These are phyloP conservation scores for Pythium phragmiticola DNA, from an alignment of 352 stramenopile genomes.

Conservation along the genomic window DNA sequence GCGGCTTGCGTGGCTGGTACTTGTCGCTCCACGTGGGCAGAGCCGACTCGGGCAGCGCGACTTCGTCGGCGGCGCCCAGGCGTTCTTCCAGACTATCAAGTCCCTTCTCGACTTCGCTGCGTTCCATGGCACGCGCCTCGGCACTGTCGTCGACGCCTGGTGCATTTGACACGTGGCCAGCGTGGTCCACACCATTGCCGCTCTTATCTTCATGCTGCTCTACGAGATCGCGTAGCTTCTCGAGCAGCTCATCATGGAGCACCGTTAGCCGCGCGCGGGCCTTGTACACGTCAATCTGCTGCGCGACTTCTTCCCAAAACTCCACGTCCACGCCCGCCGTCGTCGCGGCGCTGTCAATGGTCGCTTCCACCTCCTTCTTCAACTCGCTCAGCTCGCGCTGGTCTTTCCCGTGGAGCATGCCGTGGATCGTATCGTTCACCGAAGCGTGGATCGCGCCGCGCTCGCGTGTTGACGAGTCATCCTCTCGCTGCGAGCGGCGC, in stretches of 20 bases:
- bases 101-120: constrained; percentile 53
- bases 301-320: constrained; percentile 93
- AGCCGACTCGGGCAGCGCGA: constrained; percentile 51
- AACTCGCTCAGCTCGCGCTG: constrained; percentile 45
- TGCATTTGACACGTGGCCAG: constrained; percentile 9
- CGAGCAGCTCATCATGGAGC: constrained; percentile 94
- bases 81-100: constrained; percentile 68
- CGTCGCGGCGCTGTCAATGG: constrained; percentile 53
- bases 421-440: constrained; percentile 85
- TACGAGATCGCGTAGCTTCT: constrained; percentile 89
- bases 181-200: constrained; percentile 30
- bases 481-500: constrained; percentile 58
- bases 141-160: constrained; percentile 51
- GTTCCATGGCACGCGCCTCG: constrained; percentile 67
- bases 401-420: constrained; percentile 89
- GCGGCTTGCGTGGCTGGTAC: constrained; percentile 96
- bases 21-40: constrained; percentile 94
- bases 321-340: constrained; percentile 85
- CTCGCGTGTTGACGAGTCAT: constrained; percentile 39
- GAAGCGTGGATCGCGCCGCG: constrained; percentile 82
- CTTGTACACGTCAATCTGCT: constrained; percentile 92
- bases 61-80: constrained; percentile 91
- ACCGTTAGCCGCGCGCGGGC: constrained; percentile 86
- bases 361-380: constrained; percentile 61
- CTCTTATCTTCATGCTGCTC: constrained; percentile 75